These are phyloP conservation scores for Starmerella potacharoeniae DNA, from an alignment of 805 yeast species.

Conservation along the genomic window DNA sequence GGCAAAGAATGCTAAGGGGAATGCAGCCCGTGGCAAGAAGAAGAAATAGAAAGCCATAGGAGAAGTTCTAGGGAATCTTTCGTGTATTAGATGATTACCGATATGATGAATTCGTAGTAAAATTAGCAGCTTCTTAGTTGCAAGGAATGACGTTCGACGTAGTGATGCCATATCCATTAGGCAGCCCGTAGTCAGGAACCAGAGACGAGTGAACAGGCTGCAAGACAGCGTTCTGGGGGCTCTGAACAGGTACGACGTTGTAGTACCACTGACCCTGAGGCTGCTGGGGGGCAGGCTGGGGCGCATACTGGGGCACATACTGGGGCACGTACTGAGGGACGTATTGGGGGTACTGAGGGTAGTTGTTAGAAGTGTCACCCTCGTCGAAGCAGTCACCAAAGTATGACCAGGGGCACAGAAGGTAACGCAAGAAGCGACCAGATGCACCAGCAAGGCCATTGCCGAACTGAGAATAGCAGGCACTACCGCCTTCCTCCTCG, in stretches of 20 bases:
- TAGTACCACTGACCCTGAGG: conserved; percentile 16
- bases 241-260: conserved; percentile 10
- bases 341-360: background rate
- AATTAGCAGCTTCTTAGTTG: background rate
- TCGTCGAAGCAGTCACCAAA: conserved; percentile 1
- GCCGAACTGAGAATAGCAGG: conserved; percentile 9
- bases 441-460: conserved; percentile 9
- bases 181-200: conserved; percentile 17
- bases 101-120: background rate
- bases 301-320: conserved; percentile 1
- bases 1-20: conserved; percentile 1
- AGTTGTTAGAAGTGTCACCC: background rate
- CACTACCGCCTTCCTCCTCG: background rate
- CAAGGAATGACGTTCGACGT: conserved; percentile 1
- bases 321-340: background rate
- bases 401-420: conserved; percentile 16
- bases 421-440: conserved; percentile 12
- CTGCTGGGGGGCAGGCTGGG: background rate
- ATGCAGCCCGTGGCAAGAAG: conserved; percentile 7
- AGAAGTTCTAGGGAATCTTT: background rate
- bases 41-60: conserved; percentile 4
- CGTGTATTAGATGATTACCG: background rate
- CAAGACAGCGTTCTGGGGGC: conserved; percentile 9
- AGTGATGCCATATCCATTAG: conserved; percentile 11
- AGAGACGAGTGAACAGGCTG: conserved; percentile 14